These are phyloP conservation scores for Yamadazyma buinensis DNA, from an alignment of 1,139 yeast species.

Conservation along the genomic window DNA sequence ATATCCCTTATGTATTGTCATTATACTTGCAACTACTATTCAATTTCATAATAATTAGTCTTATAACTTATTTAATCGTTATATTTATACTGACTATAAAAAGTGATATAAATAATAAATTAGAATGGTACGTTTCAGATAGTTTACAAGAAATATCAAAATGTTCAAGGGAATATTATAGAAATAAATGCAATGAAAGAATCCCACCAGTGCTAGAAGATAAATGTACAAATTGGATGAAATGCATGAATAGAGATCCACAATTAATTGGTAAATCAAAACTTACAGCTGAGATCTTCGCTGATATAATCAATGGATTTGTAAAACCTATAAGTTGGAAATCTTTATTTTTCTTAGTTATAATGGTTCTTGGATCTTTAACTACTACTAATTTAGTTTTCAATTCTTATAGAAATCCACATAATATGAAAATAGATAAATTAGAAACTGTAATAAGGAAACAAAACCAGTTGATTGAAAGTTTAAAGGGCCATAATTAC, in stretches of 20 bases:
- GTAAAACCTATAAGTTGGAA: constrained; percentile 75
- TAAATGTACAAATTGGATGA: constrained; percentile 73
- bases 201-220: constrained; percentile 71
- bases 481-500: constrained; percentile 5
- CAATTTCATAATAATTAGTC: constrained; percentile 56
- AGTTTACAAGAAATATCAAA: constrained; percentile 61
- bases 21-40: constrained; percentile 68
- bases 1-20: constrained; percentile 63
- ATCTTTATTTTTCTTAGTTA: constrained; percentile 46
- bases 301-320: constrained; percentile 77
- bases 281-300: constrained; percentile 78
- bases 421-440: constrained; percentile 13
- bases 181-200: constrained; percentile 59
- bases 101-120: constrained; percentile 66
- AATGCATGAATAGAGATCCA: constrained; percentile 87
- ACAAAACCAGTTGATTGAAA: constrained; percentile 12
- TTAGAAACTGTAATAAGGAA: constrained; percentile 14
- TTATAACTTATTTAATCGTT: constrained; percentile 52
- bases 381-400: constrained; percentile 20
- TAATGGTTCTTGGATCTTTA: constrained; percentile 19
- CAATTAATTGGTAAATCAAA: constrained; percentile 70
- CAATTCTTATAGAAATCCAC: constrained; percentile 18
- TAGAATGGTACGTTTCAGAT: constrained; percentile 60
- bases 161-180: constrained; percentile 66
- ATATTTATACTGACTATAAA: constrained; percentile 58